A percentile compares a stretch with the other conserved stretches of the same genome.
These are phyloP conservation scores for Epithemia pelagica DNA, from an alignment of 108 stramenopile species.

Conservation along the genomic window DNA sequence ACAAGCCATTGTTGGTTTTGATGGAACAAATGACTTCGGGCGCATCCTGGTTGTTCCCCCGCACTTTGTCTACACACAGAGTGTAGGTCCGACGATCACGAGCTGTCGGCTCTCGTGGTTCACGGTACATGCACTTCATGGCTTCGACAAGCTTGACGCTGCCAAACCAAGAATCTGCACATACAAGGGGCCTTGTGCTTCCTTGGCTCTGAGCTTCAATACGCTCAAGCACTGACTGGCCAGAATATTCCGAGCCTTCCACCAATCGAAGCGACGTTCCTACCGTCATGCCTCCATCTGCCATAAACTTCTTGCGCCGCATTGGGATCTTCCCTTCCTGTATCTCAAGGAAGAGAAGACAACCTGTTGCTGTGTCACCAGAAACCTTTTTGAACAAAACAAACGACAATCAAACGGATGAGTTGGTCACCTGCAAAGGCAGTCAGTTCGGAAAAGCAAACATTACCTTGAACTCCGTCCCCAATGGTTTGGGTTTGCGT, in stretches of 20 bases:
- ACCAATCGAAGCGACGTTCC: neutral
- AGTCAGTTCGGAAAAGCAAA: neutral
- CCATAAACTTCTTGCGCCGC: neutral
- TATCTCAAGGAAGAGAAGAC: constrained; percentile 3
- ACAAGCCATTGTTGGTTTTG: neutral
- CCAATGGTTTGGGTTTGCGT: constrained; percentile 12
- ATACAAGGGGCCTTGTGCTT: neutral
- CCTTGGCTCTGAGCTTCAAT: neutral
- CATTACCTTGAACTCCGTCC: constrained; percentile 5
- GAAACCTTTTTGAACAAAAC: neutral
- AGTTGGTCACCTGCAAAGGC: no score
- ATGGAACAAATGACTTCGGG: neutral
- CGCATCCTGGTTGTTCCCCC: neutral
- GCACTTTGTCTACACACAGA: neutral
- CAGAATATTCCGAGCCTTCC: neutral
- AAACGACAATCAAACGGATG: neutral
- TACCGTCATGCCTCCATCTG: neutral
- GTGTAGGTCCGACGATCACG: neutral
- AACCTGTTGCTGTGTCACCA: neutral
- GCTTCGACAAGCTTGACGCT: neutral
- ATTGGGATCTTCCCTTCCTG: neutral
- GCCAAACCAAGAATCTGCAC: neutral
- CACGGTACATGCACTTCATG: neutral
- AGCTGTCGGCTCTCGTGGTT: neutral
- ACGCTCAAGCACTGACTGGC: neutral